Evolutionary conservation across 768 basidiomycete species (phyloP), one percentile per base, ranked within the genome.

Genomic region (Termitomyces bulborhizus): DNA sequence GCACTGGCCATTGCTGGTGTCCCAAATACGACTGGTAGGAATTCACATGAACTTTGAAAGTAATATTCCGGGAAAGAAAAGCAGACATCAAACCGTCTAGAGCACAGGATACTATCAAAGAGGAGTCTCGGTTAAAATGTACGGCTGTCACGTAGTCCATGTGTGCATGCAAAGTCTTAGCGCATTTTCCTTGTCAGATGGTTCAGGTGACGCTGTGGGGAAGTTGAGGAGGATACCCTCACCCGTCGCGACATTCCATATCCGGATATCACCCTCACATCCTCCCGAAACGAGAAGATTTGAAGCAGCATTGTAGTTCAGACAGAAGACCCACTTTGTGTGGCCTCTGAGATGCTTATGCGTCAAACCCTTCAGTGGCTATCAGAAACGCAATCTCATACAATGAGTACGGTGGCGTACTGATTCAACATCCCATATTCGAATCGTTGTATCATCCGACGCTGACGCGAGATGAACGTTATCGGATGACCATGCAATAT

Each of bases 111-210:
- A 97, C 89, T 56, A 99, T 85, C 67, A 99, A 79, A 0, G 87
- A 86, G 0, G 93, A 92, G 62, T 98, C 96, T 65, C 84, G 71
- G 65, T 95, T 96, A 75, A 96, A 99, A 66, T 92, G 88, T 3
- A 98, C 93, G 2, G 91, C 90, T 12, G 93, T 95, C 27, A 98
- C 92, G 57, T 90, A 95, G 70, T 98, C 96, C 46, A 94, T 77
- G 68, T 98, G 96, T 0, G 93, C 96, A 57, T 93, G 90, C 24
- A 99, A 67, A 2, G 87, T 90, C 69, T 91, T 88, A 69, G 92
- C 78, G 63, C 86, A 89, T 65, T 83, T 89, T 18, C 93, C 96
- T 93, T 59, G 24, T 45, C 49, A 11, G 29, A 18, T 13, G 60
- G 47, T 47, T 44, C n/a, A 54, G 44, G 12, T 6, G 6, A 44